phyloP scores from a whole-genome alignment of 805 yeast genomes.

The Scheffersomyces spartinae region DNA sequence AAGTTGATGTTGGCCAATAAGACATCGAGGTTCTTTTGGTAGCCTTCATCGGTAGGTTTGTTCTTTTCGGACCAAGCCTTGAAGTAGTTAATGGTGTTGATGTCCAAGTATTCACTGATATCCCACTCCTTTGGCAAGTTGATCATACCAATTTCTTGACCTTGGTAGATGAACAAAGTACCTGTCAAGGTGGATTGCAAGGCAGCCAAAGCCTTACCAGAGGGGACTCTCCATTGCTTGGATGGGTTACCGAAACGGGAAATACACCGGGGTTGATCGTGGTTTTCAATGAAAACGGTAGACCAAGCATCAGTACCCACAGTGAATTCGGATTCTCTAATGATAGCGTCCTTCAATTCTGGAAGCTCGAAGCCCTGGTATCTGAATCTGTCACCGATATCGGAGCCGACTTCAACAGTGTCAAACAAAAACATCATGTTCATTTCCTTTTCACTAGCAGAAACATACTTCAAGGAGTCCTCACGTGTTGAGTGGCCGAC shows the following conservation, averaged over 20 bases:
- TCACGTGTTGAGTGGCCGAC: constrained; percentile 33
- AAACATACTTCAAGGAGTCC: constrained; percentile 31
- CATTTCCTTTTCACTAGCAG: constrained; percentile 25
- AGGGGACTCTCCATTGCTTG: constrained; percentile 17
- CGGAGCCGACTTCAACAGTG: constrained; percentile 25
- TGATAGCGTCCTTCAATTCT: constrained; percentile 31
- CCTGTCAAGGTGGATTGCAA: constrained; percentile 39
- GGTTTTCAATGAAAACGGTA: constrained; percentile 44
- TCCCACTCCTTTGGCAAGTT: constrained; percentile 37
- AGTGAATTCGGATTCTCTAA: constrained; percentile 23
- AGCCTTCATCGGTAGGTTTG: neutral
- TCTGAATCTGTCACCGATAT: constrained; percentile 21
- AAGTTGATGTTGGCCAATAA: constrained; percentile 20
- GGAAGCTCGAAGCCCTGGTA: constrained; percentile 19
- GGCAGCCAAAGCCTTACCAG: constrained; percentile 38
- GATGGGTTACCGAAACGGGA: constrained; percentile 39
- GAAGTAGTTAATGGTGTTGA: constrained; percentile 34
- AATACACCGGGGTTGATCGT: constrained; percentile 45
- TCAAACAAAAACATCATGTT: constrained; percentile 26
- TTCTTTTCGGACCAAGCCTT: constrained; percentile 10
- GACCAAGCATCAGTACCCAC: constrained; percentile 47
- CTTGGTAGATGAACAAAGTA: constrained; percentile 46
- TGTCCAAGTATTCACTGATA: constrained; percentile 38
- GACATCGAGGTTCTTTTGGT: no score
- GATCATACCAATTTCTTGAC: constrained; percentile 49